Percentiles rank a stretch among this genome's conserved stretches.
Conservation (phyloP, 2,329 filamentous ascomycete genomes). For the Amylocarpus encephaloides region DNA sequence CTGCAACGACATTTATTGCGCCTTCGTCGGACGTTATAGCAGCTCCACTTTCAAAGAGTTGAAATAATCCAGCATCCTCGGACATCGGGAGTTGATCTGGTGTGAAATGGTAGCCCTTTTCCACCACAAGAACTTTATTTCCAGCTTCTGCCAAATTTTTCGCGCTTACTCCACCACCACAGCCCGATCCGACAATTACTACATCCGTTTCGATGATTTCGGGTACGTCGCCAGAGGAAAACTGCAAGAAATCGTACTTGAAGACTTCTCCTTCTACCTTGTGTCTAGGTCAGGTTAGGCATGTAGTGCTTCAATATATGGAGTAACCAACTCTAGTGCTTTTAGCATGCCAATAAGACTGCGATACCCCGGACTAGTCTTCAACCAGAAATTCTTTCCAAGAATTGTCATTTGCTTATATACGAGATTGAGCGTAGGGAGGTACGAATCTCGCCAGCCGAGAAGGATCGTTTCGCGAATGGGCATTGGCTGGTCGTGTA, state of each 20-base stretch:
- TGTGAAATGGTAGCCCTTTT: constrained; percentile 74
- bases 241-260: constrained; percentile 30
- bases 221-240: constrained; percentile 30
- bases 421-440: constrained; percentile 49
- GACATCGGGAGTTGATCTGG: constrained; percentile 69
- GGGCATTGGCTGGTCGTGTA: constrained; percentile 54
- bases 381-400: constrained; percentile 37
- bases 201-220: constrained; percentile 71
- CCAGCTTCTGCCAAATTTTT: constrained; percentile 75
- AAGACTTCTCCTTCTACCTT: constrained; percentile 10
- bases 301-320: constrained; percentile 1
- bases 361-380: constrained; percentile 48
- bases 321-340: constrained; percentile 35
- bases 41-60: constrained; percentile 66
- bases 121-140: constrained; percentile 69
- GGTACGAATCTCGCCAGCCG: constrained; percentile 53
- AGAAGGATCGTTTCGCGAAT: constrained; percentile 57
- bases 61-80: constrained; percentile 49
- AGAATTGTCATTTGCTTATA: constrained; percentile 50
- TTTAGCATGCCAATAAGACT: constrained; percentile 52
- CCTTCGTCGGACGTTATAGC: constrained; percentile 49
- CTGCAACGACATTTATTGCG: constrained; percentile 57
- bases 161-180: constrained; percentile 74
- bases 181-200: constrained; percentile 80
- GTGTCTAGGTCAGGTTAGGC: neutral